Base-by-base conservation (phyloP, 2,329 filamentous ascomycete genomes). In the Trichophyton rubrum region DNA sequence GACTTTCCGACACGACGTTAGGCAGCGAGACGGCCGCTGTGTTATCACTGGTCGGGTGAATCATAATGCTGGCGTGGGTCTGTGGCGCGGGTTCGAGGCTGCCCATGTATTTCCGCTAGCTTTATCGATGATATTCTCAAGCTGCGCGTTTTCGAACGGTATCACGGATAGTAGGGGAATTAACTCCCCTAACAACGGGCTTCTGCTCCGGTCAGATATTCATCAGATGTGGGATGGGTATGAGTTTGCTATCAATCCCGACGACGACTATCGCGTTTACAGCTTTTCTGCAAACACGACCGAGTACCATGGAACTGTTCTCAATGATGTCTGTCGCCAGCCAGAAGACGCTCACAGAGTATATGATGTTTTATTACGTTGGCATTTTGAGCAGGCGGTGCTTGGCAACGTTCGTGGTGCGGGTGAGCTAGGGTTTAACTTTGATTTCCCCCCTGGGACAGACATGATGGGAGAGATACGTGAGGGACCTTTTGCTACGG, bases 321-420 rank as follows among this genome's bases (percentile, higher is more conserved):
- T 43, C n/a, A n/a, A 20, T 5, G 7, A n/a, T 1, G 40, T 8
- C 15, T 43, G 40, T 17, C 40, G 40, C 40, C 40, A 17, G 15
- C 15, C 40, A n/a, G n/a, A 20, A n/a, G 40, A n/a, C 2, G 3
- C 13, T n/a, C 38, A 41, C 3, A n/a, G 15, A n/a, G 40, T 43
- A 2, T n/a, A 7, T n/a, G 40, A 43, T 8, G 40, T 1, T 43
- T 17, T 43, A n/a, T 43, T 43, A n/a, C 15, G 15, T 15, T 43
- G 40, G 66, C 65, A 68, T 58, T 65, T 67, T 51, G 45, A 63
- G n/a, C 63, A 65, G 60, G 62, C 65, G 9, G 58, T 68, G 20
- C 63, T n/a, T 5, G 4, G n/a, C 1, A 43, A 43, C 7, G n/a
- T 43, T n/a, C 40, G 40, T 43, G 40, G 40, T 17, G 60, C 62